phyloP scores from a whole-genome alignment of 2,329 filamentous ascomycete genomes.

The Aspergillus sp. region DNA sequence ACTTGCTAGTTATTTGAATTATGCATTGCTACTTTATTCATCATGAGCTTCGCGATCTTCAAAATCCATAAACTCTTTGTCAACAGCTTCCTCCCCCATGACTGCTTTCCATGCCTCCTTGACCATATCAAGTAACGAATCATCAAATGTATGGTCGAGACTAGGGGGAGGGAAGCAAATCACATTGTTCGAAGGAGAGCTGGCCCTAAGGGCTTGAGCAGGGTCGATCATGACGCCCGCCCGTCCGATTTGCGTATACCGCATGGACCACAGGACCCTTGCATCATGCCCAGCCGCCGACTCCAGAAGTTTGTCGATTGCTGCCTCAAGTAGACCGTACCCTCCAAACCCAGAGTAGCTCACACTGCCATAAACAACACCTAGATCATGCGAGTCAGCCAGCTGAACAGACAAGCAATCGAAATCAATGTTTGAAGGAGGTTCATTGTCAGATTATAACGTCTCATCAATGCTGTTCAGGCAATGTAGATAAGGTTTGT shows the following conservation, averaged over 20 bases:
- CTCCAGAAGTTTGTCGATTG: conserved; percentile 36
- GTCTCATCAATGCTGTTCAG: conserved; percentile 88
- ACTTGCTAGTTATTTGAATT: neutral
- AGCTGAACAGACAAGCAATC: conserved; percentile 14
- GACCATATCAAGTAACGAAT: conserved; percentile 59
- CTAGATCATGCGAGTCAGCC: conserved; percentile 38
- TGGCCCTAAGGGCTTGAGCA: conserved; percentile 9
- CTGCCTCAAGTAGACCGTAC: conserved; percentile 33
- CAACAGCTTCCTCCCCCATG: conserved; percentile 43
- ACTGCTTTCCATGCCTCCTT: conserved; percentile 61
- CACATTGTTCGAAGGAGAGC: conserved; percentile 34
- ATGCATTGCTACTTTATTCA: conserved; percentile 29
- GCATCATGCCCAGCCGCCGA: conserved; percentile 24
- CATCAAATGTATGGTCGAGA: conserved; percentile 65
- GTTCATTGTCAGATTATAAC: conserved; percentile 67
- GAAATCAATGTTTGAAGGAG: conserved; percentile 9
- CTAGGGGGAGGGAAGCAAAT: conserved; percentile 52
- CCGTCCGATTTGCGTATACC: conserved; percentile 43
- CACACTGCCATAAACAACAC: conserved; percentile 51
- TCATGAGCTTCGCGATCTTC: conserved; percentile 60
- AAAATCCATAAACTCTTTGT: conserved; percentile 65
- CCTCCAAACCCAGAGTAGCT: conserved; percentile 28
- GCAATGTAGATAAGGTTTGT: conserved; percentile 99
- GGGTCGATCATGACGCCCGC: conserved; percentile 8
- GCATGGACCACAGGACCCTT: conserved; percentile 44